Percentiles rank a stretch among this genome's conserved stretches.
Evolutionary conservation across 768 basidiomycete genomes (phyloP).

Genomic region (Termitomyces sp.): DNA sequence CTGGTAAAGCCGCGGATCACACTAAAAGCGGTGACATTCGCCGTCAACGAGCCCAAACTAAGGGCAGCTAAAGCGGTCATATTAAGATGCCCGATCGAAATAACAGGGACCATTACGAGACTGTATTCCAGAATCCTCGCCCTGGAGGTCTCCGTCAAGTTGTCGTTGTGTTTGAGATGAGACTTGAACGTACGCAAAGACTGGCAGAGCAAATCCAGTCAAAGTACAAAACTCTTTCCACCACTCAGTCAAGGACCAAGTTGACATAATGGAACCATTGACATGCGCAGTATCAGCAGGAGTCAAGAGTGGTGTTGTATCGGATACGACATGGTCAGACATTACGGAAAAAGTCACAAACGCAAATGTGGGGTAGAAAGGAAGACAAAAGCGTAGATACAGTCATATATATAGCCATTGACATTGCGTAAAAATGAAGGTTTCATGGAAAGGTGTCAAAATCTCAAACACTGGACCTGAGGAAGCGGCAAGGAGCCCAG

Average conservation of each 20-base stretch:
- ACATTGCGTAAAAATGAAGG: background rate
- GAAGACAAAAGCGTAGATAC: background rate
- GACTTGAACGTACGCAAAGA: constrained; percentile 2
- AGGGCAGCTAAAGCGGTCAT: constrained; percentile 85
- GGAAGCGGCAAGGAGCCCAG: background rate
- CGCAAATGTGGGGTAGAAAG: background rate
- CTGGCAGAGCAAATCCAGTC: background rate
- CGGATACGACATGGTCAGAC: background rate
- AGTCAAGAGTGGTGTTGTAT: constrained; percentile 1
- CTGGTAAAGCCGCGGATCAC: constrained; percentile 78
- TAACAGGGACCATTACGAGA: constrained; percentile 74
- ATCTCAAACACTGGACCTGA: background rate
- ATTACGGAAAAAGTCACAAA: background rate
- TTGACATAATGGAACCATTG: background rate
- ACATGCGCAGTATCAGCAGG: background rate
- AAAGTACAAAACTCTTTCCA: constrained; percentile 8
- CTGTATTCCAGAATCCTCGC: constrained; percentile 83
- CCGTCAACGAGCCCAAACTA: constrained; percentile 68
- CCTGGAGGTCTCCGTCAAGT: constrained; percentile 25
- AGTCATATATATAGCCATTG: background rate
- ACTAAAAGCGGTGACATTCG: constrained; percentile 68
- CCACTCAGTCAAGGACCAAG: background rate
- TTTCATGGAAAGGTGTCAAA: background rate
- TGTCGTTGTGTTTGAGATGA: background rate
- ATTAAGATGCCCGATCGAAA: constrained; percentile 87